phyloP scores from a whole-genome alignment of 2,329 filamentous ascomycete species.

The Metarhizium guizhouense region DNA sequence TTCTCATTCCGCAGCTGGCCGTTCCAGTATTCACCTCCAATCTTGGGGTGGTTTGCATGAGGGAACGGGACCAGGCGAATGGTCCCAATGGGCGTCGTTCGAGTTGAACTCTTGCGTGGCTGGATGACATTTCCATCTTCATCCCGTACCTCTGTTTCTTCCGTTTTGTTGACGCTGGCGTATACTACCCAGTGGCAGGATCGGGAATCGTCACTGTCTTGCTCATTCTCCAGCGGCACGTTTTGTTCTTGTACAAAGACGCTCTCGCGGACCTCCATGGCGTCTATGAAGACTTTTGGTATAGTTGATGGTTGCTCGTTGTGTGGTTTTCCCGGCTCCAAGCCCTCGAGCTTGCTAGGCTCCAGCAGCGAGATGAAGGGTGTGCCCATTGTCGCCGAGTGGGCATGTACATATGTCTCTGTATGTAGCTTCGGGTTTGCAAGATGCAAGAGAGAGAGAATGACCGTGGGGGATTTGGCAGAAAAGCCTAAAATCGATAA shows the following conservation, averaged over 20 bases:
- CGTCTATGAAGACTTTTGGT: slow-evolving; percentile 50
- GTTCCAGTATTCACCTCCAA: slow-evolving; percentile 39
- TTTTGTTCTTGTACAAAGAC: slow-evolving; percentile 55
- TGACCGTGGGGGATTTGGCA: neutral
- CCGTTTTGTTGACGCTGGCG: slow-evolving; percentile 46
- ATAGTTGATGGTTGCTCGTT: slow-evolving; percentile 35
- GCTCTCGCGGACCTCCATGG: slow-evolving; percentile 50
- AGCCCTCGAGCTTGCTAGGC: slow-evolving; percentile 40
- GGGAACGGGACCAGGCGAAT: slow-evolving; percentile 77
- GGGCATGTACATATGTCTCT: neutral
- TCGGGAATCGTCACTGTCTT: slow-evolving; percentile 70
- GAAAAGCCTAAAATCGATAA: neutral
- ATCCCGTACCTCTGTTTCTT: slow-evolving; percentile 34
- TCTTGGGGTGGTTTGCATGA: slow-evolving; percentile 54
- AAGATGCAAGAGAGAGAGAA: neutral
- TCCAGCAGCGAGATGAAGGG: slow-evolving; percentile 39
- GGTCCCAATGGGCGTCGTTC: slow-evolving; percentile 54
- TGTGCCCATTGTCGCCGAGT: slow-evolving; percentile 31
- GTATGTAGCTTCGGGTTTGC: no score
- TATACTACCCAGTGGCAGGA: slow-evolving; percentile 88
- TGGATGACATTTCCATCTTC: slow-evolving; percentile 29
- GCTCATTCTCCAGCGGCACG: slow-evolving; percentile 57
- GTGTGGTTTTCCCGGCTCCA: slow-evolving; percentile 29
- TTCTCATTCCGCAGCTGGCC: slow-evolving; percentile 26
- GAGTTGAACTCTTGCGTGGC: slow-evolving; percentile 35